These are phyloP conservation scores for Curvularia verruculosa DNA, from an alignment of 2,329 filamentous ascomycete species.

Conservation along the genomic window DNA sequence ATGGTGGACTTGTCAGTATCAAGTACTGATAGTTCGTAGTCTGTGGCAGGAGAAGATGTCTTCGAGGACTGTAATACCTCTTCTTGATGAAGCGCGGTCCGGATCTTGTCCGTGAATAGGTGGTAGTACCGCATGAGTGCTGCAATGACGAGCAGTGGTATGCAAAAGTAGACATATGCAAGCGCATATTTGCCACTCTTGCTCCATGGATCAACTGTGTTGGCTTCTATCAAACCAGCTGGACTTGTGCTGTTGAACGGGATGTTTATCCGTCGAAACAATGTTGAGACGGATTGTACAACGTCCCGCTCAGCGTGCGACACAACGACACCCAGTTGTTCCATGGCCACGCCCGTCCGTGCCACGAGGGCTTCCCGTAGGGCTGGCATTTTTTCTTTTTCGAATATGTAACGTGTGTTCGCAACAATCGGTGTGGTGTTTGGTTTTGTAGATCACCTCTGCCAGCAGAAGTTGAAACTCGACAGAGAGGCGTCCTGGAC, in stretches of 20 bases:
- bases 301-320: conserved; percentile 40
- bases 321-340: conserved; percentile 35
- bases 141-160: conserved; percentile 72
- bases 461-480: conserved; percentile 44
- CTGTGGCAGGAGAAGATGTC: conserved; percentile 60
- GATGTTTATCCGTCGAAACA: conserved; percentile 59
- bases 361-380: conserved; percentile 39
- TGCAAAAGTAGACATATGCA: conserved; percentile 86
- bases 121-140: conserved; percentile 79
- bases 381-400: conserved; percentile 47
- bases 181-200: conserved; percentile 84
- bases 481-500: conserved; percentile 26
- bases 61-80: conserved; percentile 71
- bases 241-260: conserved; percentile 62
- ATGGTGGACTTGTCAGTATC: conserved; percentile 66
- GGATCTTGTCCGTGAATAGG: conserved; percentile 90
- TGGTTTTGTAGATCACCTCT: conserved; percentile 38
- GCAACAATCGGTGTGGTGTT: conserved; percentile 15
- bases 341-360: conserved; percentile 38
- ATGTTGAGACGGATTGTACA: conserved; percentile 33
- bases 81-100: conserved; percentile 86
- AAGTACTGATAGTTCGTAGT: conserved; percentile 67
- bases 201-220: conserved; percentile 74
- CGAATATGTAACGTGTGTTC: conserved; percentile 19
- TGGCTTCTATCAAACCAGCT: conserved; percentile 61